phyloP scores from a whole-genome alignment of 2,329 filamentous ascomycete genomes.

The Claviceps spartinae region DNA sequence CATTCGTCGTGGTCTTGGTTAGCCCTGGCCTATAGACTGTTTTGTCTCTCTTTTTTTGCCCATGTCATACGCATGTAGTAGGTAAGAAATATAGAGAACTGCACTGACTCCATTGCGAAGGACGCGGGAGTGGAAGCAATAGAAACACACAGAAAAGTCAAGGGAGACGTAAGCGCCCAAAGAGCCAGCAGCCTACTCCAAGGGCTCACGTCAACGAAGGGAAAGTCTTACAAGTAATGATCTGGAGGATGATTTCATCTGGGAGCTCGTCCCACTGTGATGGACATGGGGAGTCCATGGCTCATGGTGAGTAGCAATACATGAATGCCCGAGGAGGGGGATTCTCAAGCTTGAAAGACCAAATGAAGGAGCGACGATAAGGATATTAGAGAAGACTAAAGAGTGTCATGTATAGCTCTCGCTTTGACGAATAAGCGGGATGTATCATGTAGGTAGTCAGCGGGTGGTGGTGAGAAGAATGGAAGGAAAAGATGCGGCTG shows the following conservation, averaged over 20 bases:
- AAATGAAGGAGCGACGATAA: neutral
- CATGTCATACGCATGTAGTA: neutral
- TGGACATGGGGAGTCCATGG: constrained; percentile 15
- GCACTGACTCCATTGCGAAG: neutral
- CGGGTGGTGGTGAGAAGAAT: neutral
- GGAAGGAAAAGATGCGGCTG: neutral
- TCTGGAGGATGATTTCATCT: constrained; percentile 49
- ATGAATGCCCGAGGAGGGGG: neutral
- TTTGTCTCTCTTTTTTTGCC: neutral
- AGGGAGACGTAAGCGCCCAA: neutral
- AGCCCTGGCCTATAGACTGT: neutral
- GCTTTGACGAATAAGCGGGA: neutral
- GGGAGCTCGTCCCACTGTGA: constrained; percentile 38
- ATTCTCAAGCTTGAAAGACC: neutral
- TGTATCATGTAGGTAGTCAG: neutral
- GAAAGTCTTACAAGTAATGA: constrained; percentile 42
- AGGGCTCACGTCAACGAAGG: neutral
- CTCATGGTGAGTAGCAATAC: constrained; percentile 10
- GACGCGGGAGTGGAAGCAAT: neutral
- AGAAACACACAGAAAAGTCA: neutral
- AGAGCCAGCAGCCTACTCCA: neutral
- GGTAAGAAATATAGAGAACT: neutral
- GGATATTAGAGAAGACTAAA: too few species aligned
- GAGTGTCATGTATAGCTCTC: too few species aligned
- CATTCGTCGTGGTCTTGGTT: neutral